Evolutionary conservation across 1,139 yeast species (phyloP).

Genomic region (Arxiozyma slooffiae): DNA sequence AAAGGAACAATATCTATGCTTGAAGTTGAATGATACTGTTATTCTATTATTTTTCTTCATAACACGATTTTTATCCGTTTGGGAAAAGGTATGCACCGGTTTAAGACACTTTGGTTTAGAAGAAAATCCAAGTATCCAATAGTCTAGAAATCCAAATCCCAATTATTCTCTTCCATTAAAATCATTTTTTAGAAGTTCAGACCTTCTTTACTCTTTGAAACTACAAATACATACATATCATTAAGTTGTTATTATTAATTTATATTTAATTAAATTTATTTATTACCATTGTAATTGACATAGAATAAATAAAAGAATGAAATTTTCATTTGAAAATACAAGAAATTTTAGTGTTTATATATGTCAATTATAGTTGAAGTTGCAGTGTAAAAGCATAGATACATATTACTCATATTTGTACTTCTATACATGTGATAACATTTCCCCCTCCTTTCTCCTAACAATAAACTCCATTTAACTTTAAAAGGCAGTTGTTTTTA

Average conservation of each 20-base stretch:
- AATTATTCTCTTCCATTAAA: not conserved
- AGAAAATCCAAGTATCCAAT: not conserved
- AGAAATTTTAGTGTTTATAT: too few relatives aligned
- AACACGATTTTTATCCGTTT: not conserved
- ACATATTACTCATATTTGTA: not conserved
- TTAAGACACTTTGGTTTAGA: not conserved
- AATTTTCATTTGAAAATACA: too few relatives aligned
- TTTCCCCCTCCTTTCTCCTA: not conserved
- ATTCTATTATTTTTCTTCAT: not conserved
- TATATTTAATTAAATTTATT: too few relatives aligned
- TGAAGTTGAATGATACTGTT: slow-evolving; percentile 5
- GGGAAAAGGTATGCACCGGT: not conserved
- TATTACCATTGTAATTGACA: not conserved
- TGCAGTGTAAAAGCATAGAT: too few relatives aligned
- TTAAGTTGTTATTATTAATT: not conserved
- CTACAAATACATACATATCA: too few relatives aligned
- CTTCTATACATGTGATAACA: not conserved
- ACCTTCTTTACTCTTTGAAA: too few relatives aligned
- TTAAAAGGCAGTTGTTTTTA: not conserved
- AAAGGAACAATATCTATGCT: slow-evolving; percentile 25
- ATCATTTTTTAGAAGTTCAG: too few relatives aligned
- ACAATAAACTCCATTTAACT: not conserved
- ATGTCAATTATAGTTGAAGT: not conserved
- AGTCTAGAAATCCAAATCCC: not conserved
- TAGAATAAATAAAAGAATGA: too few relatives aligned